Base-by-base conservation (phyloP, 495 filamentous ascomycete genomes). In the Aspergillus olivimuriae region DNA sequence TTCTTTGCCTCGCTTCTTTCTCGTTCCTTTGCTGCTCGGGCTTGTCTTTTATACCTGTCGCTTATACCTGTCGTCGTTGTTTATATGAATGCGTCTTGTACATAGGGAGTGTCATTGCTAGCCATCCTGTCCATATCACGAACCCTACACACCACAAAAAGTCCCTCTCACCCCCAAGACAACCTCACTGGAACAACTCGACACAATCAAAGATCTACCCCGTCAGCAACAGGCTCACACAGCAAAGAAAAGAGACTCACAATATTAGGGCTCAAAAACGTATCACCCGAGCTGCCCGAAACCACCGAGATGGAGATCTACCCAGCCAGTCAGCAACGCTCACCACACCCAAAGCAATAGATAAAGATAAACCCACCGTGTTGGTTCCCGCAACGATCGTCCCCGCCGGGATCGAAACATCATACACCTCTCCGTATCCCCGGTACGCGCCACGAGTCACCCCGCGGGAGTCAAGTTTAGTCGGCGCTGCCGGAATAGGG, bases 391-490 rank as follows among this genome's bases (percentile, higher is more conserved):
- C 62, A 7, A 78, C 69, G 34, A 85, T 67, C n/a, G 60, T 76
- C 0, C 76, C 75, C 2, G 69, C 50, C 0, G 78, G 72, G 28
- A 84, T 70, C 5, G 52, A 57, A 16, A 80, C 74, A 34, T 74
- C 68, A 47, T 83, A 85, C 1, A 81, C 69, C 44, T 85, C 78
- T 1, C 79, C 78, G 1, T 68, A 60, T 0, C 81, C 81, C 0
- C 78, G 62, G 45, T 83, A 85, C 1, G 79, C 77, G 0, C 81
- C 81, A 8, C 81, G 61, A 11, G 81, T 85, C 0, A 84, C 73
- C 12, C 81, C 81, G 1, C 81, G 70, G 9, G 70, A 76, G 51
- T 84, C 73, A 24, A 85, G 78, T 61, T 82, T 82, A 2, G 63
- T 69, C 4, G 81, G 80, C 0, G 81, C 79, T 0, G 68, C 50